Percentiles rank a stretch among this genome's conserved stretches.
Conservation (phyloP, 495 filamentous ascomycete species). For the Neurospora sp. region DNA sequence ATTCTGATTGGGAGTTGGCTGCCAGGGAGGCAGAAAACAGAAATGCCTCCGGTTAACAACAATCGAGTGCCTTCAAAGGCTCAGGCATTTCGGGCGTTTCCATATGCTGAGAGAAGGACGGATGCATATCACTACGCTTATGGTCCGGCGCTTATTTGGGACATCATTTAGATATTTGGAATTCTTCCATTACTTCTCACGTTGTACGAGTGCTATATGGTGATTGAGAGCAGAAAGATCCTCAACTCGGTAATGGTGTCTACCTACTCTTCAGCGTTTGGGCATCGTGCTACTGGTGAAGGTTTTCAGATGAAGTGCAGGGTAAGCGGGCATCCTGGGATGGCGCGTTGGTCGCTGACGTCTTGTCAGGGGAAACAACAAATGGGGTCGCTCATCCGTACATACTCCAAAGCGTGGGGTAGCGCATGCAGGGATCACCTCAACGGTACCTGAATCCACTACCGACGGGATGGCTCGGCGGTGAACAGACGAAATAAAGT, state of each 20-base stretch:
- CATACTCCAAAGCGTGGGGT: neutral
- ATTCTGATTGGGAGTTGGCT: conserved; percentile 61
- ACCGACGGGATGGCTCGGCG: neutral
- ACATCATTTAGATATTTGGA: neutral
- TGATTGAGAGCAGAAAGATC: neutral
- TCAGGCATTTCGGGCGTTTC: neutral
- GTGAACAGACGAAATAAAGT: neutral
- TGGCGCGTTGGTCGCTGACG: neutral
- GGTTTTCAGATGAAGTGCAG: neutral
- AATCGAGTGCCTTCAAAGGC: neutral
- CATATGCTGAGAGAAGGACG: neutral
- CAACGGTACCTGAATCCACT: neutral
- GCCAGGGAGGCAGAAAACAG: conserved; percentile 62
- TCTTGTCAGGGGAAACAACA: neutral
- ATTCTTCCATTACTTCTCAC: neutral
- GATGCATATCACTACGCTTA: neutral
- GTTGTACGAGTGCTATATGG: neutral
- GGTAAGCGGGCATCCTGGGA: neutral
- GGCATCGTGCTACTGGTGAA: neutral
- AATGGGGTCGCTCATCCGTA: neutral
- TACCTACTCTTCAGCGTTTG: neutral
- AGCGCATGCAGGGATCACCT: neutral
- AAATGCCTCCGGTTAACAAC: conserved; percentile 46
- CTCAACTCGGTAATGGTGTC: neutral
- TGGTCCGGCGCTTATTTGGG: neutral